Percentiles rank a stretch among this genome's conserved stretches.
These are phyloP conservation scores for Hemisphaericaspora lyxosophila DNA, from an alignment of 1,139 yeast species.

Conservation along the genomic window DNA sequence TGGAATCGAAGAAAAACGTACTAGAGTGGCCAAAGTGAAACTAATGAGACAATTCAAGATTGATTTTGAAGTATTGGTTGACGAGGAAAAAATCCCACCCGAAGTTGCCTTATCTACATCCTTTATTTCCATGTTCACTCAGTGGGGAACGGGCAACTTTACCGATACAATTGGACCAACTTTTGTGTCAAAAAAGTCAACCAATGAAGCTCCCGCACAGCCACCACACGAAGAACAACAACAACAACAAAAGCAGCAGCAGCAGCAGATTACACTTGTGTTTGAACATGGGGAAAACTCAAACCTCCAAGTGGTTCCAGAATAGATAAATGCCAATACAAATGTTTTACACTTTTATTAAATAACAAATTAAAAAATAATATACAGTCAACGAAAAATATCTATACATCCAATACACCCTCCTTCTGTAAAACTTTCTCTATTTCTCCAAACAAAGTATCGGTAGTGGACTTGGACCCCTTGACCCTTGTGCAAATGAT, in stretches of 20 bases:
- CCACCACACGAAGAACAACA: constrained; percentile 1
- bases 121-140: constrained; percentile 60
- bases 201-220: neutral
- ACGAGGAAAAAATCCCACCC: constrained; percentile 44
- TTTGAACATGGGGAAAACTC: constrained; percentile 3
- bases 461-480: constrained; percentile 45
- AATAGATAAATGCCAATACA: constrained; percentile 4
- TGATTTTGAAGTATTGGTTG: constrained; percentile 58
- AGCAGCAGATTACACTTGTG: constrained; percentile 7
- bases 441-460: constrained; percentile 46
- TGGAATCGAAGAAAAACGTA: constrained; percentile 52
- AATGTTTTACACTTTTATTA: too few species aligned
- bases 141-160: constrained; percentile 58
- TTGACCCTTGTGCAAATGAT: constrained; percentile 47
- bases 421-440: constrained; percentile 48
- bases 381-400: neutral
- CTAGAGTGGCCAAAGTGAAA: constrained; percentile 53
- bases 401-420: constrained; percentile 38
- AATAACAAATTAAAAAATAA: constrained; percentile 5
- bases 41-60: constrained; percentile 58
- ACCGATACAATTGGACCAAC: constrained; percentile 60
- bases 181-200: constrained; percentile 16
- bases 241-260: too few species aligned
- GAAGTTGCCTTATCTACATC: constrained; percentile 58
- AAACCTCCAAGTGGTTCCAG: constrained; percentile 4